Evolutionary conservation across 139 green algal genomes (phyloP), one percentile per base, ranked within the genome.

Genomic region (Coccomyxa sp.): DNA sequence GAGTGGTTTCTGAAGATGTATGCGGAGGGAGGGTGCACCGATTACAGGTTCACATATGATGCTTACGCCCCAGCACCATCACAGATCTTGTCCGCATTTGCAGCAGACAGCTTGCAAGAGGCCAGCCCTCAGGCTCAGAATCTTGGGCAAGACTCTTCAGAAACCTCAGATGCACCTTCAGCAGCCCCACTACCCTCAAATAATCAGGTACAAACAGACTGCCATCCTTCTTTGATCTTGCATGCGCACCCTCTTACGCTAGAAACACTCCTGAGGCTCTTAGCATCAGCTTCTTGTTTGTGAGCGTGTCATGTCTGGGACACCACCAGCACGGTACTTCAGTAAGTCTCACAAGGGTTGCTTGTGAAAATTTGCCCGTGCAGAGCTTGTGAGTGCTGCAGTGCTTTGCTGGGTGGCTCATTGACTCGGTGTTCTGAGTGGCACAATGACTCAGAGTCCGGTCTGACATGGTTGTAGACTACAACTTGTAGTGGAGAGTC

Each of bases 1-100:
- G 82, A 92, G 76, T 97, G 94, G 94, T 88, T 95, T 67, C 80
- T 97, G 81, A 67, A 87, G 80, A 97, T 97, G 93, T 97, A 96
- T 82, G 75, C 88, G 38, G 27, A 76, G 74, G 88, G 87, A 3
- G 80, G 86, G 38, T 92, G 92, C 81, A 83, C 85, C 0, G 89
- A 97, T 87, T 97, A 95, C 85, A 78, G 93, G 28, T 95, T 84
- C 66, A 82, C 59, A 17, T 92, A 93, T 79, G 84, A 89, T 27
- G 58, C 77, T 21, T 30, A 74, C 14, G 67, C 80, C 0, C 89
- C 90, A 16, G 57, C 45, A 3, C 30, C 86, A 10, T 13, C 66
- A 1, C 76, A 86, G 13, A 79, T 94, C 15, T 0, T 85, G 60
- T 14, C 68, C 12, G 79, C 67, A 21, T 7, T 68, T 23, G 38